Evolutionary conservation across 768 basidiomycete species (phyloP).

Genomic region (Harrya chromipes): DNA sequence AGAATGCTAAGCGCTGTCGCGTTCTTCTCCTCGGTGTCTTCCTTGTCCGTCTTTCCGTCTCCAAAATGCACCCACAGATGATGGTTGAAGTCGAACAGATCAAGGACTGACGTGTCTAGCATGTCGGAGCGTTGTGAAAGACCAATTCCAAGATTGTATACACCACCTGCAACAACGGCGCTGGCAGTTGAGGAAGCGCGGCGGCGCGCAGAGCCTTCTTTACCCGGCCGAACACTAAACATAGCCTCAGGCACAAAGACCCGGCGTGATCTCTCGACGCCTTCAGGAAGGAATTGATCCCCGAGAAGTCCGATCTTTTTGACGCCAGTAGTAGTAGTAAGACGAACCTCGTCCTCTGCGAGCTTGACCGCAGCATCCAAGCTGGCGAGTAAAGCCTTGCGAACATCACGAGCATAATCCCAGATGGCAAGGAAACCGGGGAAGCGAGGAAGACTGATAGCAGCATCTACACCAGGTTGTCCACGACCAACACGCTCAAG

Average conservation of each 20-base stretch:
- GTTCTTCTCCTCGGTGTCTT: conserved; percentile 38
- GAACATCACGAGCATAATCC: conserved; percentile 84
- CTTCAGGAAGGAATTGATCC: conserved; percentile 73
- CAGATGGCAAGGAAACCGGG: conserved; percentile 79
- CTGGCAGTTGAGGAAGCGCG: conserved; percentile 35
- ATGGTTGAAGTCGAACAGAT: conserved; percentile 84
- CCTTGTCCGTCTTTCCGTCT: conserved; percentile 35
- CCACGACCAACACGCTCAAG: conserved; percentile 78
- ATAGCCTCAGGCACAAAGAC: conserved; percentile 98
- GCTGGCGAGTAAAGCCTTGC: conserved; percentile 70
- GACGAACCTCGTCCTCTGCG: conserved; percentile 82
- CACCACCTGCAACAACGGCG: conserved; percentile 71
- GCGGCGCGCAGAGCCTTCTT: conserved; percentile 37
- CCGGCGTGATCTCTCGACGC: conserved; percentile 75
- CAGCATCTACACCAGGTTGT: conserved; percentile 55
- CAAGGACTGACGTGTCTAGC: conserved; percentile 75
- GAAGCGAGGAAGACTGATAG: conserved; percentile 67
- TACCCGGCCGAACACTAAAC: conserved; percentile 65
- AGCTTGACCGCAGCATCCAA: conserved; percentile 75
- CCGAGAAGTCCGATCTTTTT: conserved; percentile 63
- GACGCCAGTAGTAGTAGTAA: conserved; percentile 62
- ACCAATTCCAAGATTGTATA: conserved; percentile 78
- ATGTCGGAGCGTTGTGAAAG: conserved; percentile 75
- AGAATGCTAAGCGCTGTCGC: conserved; percentile 67
- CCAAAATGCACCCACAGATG: conserved; percentile 73